Conservation (phyloP, 805 yeast species). For the Yarrowia sp. region DNA sequence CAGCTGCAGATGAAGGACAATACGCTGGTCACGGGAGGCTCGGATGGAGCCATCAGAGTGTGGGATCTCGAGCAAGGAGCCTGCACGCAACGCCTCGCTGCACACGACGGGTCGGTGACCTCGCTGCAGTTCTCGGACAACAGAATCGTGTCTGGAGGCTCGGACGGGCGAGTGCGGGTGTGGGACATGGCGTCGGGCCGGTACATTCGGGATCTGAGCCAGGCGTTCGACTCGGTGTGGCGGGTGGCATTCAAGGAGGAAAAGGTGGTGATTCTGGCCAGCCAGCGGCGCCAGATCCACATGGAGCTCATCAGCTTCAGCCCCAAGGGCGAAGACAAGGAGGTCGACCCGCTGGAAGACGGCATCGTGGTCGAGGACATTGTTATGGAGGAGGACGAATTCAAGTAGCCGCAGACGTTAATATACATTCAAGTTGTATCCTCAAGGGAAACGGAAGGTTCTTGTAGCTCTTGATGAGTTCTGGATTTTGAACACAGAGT, state of each 20-base stretch:
- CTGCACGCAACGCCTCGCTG: constrained; percentile 70
- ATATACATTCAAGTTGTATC: background rate
- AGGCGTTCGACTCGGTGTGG: constrained; percentile 53
- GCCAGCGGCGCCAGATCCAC: constrained; percentile 46
- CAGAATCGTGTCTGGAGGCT: constrained; percentile 54
- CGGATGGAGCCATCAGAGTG: constrained; percentile 80
- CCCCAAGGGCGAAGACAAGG: constrained; percentile 42
- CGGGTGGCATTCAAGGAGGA: constrained; percentile 53
- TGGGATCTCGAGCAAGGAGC: constrained; percentile 82
- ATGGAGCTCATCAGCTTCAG: constrained; percentile 52
- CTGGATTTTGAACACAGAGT: too few species aligned
- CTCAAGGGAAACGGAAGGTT: too few species aligned
- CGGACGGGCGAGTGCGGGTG: constrained; percentile 54
- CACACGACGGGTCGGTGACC: constrained; percentile 55
- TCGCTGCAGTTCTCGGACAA: constrained; percentile 53
- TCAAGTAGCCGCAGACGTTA: constrained; percentile 9
- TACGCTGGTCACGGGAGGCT: constrained; percentile 82
- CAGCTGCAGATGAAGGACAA: constrained; percentile 75
- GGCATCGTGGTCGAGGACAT: constrained; percentile 18
- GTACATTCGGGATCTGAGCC: constrained; percentile 51
- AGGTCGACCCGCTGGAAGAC: constrained; percentile 23
- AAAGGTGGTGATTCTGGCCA: constrained; percentile 52
- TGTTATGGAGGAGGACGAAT: constrained; percentile 15
- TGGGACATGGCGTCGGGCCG: constrained; percentile 54
- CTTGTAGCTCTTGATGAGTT: too few species aligned